Conservation (phyloP, 2,329 filamentous ascomycete genomes). For the Bisporella sp. region DNA sequence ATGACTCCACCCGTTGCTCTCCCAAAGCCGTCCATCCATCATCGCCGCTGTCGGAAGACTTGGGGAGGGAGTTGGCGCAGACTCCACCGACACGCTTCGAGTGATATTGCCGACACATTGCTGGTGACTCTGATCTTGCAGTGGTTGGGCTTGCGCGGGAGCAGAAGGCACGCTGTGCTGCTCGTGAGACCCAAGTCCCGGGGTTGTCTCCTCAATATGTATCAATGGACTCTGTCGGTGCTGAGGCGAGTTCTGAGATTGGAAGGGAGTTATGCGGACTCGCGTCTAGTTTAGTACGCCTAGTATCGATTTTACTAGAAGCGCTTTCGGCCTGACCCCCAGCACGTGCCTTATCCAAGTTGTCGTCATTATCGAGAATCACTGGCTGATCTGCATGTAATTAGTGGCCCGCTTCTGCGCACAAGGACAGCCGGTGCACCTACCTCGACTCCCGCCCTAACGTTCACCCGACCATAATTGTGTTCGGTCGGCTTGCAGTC, state of each 20-base stretch:
- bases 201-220: slow-evolving; percentile 8
- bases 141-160: no score
- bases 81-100: slow-evolving; percentile 9
- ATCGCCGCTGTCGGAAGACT: slow-evolving; percentile 13
- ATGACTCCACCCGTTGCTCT: slow-evolving; percentile 13
- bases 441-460: neutral
- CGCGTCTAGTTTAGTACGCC: slow-evolving; percentile 8
- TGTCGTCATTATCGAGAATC: slow-evolving; percentile 9
- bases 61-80: slow-evolving; percentile 9
- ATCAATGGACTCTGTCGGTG: slow-evolving; percentile 11
- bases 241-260: slow-evolving; percentile 11
- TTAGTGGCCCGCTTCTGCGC: neutral
- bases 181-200: slow-evolving; percentile 9
- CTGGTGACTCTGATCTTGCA: slow-evolving; percentile 11
- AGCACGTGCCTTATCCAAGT: slow-evolving; percentile 6
- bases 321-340: slow-evolving; percentile 1
- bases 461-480: neutral
- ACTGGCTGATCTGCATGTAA: slow-evolving; percentile 7
- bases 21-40: slow-evolving; percentile 12
- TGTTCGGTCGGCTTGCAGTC: slow-evolving; percentile 6
- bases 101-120: slow-evolving; percentile 12
- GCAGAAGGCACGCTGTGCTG: slow-evolving; percentile 10
- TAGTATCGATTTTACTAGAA: slow-evolving; percentile 8
- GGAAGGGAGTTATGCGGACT: slow-evolving; percentile 6
- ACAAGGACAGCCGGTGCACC: slow-evolving; percentile 1